These are phyloP conservation scores for Chlorokybus atmophyticus DNA, from an alignment of 139 green algal species.

Conservation along the genomic window DNA sequence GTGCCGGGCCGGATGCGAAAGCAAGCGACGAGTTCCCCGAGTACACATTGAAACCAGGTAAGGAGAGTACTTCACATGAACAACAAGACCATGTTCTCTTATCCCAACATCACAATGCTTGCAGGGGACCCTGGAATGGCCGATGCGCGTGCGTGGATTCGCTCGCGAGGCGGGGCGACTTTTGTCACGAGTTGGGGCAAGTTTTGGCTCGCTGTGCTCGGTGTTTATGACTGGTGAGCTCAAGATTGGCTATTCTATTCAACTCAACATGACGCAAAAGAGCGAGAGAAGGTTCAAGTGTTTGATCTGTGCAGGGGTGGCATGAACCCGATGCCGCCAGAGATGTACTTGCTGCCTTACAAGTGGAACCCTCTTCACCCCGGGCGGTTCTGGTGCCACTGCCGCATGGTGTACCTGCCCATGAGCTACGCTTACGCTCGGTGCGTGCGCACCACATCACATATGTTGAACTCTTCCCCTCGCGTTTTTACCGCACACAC, in stretches of 20 bases:
- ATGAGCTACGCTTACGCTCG: constrained; percentile 94
- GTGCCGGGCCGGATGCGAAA: constrained; percentile 5
- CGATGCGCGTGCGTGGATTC: constrained; percentile 61
- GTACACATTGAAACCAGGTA: too few relatives aligned
- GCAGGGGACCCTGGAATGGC: constrained; percentile 13
- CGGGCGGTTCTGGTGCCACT: constrained; percentile 97
- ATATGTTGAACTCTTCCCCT: too few relatives aligned
- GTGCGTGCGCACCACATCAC: too few relatives aligned
- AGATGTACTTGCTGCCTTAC: constrained; percentile 98
- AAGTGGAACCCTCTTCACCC: constrained; percentile 21
- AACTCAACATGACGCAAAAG: too few relatives aligned
- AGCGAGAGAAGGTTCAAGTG: too few relatives aligned
- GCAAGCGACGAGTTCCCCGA: not conserved
- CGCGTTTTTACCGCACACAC: too few relatives aligned
- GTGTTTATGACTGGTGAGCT: constrained; percentile 84
- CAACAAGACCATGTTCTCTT: too few relatives aligned
- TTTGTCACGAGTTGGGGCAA: constrained; percentile 91
- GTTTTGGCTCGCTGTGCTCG: constrained; percentile 93
- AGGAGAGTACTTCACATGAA: too few relatives aligned
- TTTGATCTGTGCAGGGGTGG: too few relatives aligned
- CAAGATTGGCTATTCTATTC: too few relatives aligned
- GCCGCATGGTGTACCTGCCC: constrained; percentile 96
- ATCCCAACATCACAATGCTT: not conserved
- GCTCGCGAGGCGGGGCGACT: constrained; percentile 59
- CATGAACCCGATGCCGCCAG: constrained; percentile 52